Percentiles rank a stretch among this genome's conserved stretches.
These are phyloP conservation scores for Eragrostis tef DNA, from an alignment of 202 grass and related monocot genomes.

Conservation along the genomic window DNA sequence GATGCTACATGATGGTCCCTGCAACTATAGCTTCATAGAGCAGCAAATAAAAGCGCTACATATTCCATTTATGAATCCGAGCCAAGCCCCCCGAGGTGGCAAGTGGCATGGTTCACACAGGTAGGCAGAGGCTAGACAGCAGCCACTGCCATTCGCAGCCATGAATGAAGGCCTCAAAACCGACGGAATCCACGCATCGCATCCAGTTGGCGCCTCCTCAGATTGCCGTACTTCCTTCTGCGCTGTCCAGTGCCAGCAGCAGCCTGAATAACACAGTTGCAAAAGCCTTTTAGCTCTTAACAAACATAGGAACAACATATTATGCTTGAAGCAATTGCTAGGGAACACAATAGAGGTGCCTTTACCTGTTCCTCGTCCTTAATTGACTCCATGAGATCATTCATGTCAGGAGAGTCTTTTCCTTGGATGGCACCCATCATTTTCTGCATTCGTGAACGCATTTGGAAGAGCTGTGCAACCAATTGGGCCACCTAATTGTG, in stretches of 20 bases:
- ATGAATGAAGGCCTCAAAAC: constrained; percentile 32
- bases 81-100: not conserved
- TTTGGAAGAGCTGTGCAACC: constrained; percentile 81
- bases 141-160: not conserved
- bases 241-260: constrained; percentile 38
- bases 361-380: constrained; percentile 81
- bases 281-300: not conserved
- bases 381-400: constrained; percentile 75
- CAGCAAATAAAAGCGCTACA: not conserved
- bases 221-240: constrained; percentile 58
- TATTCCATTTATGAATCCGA: not conserved
- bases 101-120: not conserved
- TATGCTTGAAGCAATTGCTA: not conserved
- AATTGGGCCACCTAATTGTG: constrained; percentile 78
- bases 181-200: constrained; percentile 59
- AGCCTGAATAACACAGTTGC: constrained; percentile 34
- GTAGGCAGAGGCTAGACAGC: not conserved
- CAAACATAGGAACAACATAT: constrained; percentile 19
- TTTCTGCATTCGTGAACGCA: constrained; percentile 95
- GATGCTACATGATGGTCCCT: not conserved
- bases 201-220: constrained; percentile 57
- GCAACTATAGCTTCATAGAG: not conserved
- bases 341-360: not conserved
- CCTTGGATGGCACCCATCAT: constrained; percentile 93
- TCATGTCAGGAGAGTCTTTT: constrained; percentile 70